Evolutionary conservation across 768 basidiomycete species (phyloP).

Genomic region (Cantharellus anzutake): DNA sequence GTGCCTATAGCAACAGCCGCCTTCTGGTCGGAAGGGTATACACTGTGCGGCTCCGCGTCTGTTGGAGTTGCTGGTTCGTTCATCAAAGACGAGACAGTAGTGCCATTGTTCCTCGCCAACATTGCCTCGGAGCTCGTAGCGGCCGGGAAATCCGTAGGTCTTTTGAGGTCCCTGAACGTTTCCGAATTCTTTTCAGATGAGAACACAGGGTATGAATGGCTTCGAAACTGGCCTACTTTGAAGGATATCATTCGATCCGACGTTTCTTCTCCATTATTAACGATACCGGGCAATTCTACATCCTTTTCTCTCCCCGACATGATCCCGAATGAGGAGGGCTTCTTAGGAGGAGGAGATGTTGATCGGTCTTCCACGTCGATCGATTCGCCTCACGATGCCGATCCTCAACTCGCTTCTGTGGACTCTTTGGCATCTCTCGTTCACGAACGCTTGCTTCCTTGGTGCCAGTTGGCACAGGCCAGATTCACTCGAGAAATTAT

Average conservation of each 20-base stretch:
- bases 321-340: background rate
- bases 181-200: slow-evolving; percentile 5
- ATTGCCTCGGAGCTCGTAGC: slow-evolving; percentile 39
- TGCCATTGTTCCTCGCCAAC: slow-evolving; percentile 44
- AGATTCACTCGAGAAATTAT: slow-evolving; percentile 37
- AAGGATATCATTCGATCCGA: background rate
- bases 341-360: background rate
- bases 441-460: slow-evolving; percentile 37
- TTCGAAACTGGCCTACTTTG: slow-evolving; percentile 4
- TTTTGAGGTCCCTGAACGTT: slow-evolving; percentile 40
- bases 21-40: slow-evolving; percentile 63
- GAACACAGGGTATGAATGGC: background rate
- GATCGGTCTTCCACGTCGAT: background rate
- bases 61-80: background rate
- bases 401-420: background rate
- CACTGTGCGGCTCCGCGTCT: slow-evolving; percentile 25
- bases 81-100: slow-evolving; percentile 3
- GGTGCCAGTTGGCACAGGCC: slow-evolving; percentile 32
- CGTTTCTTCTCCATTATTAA: background rate
- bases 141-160: slow-evolving; percentile 59
- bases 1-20: slow-evolving; percentile 34
- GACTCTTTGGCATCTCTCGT: slow-evolving; percentile 4
- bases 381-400: background rate
- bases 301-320: background rate
- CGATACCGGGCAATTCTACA: background rate